These are phyloP conservation scores for Auxenochlorella pyrenoidosa DNA, from an alignment of 139 green algal genomes.

Conservation along the genomic window DNA sequence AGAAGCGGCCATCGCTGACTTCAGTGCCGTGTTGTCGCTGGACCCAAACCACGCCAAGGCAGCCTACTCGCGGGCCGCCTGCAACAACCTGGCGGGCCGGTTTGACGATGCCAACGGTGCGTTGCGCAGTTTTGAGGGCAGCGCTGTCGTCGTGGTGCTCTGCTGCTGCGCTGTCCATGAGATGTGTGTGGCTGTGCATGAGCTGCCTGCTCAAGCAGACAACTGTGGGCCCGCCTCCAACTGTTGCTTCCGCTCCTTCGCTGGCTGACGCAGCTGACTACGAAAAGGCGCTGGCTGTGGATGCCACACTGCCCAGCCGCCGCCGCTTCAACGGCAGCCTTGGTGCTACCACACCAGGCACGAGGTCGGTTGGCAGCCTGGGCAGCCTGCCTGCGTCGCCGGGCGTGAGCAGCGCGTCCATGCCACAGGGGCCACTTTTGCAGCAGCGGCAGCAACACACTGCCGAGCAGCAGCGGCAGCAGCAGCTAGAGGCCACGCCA, in stretches of 20 bases:
- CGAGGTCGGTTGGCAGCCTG: background rate
- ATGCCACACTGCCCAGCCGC: background rate
- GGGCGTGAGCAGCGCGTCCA: background rate
- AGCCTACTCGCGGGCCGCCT: conserved; percentile 73
- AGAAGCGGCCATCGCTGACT: conserved; percentile 72
- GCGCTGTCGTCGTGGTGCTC: background rate
- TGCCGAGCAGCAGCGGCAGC: conserved; percentile 6
- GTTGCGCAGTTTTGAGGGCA: background rate
- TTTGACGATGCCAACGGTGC: conserved; percentile 75
- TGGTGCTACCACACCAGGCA: background rate
- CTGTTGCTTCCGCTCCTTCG: too few species aligned
- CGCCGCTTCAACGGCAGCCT: background rate
- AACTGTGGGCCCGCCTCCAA: too few species aligned
- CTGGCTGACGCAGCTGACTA: conserved; percentile 15
- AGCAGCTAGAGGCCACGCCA: conserved; percentile 12
- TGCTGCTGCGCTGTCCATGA: too few species aligned
- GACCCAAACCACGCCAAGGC: conserved; percentile 81
- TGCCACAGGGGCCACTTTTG: background rate
- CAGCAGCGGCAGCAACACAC: background rate
- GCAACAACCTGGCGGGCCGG: conserved; percentile 73
- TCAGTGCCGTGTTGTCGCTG: conserved; percentile 66
- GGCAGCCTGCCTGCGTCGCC: conserved; percentile 20
- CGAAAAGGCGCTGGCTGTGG: conserved; percentile 18
- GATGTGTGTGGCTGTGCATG: too few species aligned
- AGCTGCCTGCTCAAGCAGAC: too few species aligned